phyloP scores from a whole-genome alignment of 1,139 yeast species.

The Geotrichum reessii region DNA sequence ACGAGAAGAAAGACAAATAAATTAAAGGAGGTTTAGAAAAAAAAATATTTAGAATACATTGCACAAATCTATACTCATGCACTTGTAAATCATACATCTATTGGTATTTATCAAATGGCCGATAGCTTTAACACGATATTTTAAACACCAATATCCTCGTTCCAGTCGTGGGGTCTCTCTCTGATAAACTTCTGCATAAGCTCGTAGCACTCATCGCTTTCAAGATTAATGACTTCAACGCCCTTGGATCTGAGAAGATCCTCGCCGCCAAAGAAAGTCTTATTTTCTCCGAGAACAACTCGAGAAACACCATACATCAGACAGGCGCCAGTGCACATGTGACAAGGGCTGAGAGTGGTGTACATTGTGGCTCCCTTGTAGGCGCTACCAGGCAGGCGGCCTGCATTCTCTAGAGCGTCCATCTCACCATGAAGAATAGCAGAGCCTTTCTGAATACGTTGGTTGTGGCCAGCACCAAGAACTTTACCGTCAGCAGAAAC shows the following conservation, averaged over 20 bases:
- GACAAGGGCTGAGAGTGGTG: slow-evolving; percentile 87
- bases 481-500: slow-evolving; percentile 68
- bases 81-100: not conserved
- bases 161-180: slow-evolving; percentile 72
- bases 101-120: not conserved
- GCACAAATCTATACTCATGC: not conserved
- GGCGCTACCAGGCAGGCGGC: slow-evolving; percentile 71
- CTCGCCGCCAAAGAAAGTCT: slow-evolving; percentile 72
- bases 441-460: slow-evolving; percentile 68
- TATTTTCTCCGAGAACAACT: slow-evolving; percentile 84
- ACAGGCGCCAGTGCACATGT: slow-evolving; percentile 94
- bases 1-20: not conserved
- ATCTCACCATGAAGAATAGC: slow-evolving; percentile 90
- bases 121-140: not conserved
- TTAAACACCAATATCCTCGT: slow-evolving; percentile 73
- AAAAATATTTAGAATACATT: not conserved
- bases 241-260: slow-evolving; percentile 61
- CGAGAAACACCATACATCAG: slow-evolving; percentile 79
- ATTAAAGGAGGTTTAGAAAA: not conserved
- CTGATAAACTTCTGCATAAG: slow-evolving; percentile 71
- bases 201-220: slow-evolving; percentile 61
- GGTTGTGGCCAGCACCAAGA: slow-evolving; percentile 82
- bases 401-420: slow-evolving; percentile 82
- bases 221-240: slow-evolving; percentile 65
- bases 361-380: slow-evolving; percentile 54